Evolutionary conservation across 306 rosid genomes (phyloP).

Genomic region (Spatholobus suberectus): DNA sequence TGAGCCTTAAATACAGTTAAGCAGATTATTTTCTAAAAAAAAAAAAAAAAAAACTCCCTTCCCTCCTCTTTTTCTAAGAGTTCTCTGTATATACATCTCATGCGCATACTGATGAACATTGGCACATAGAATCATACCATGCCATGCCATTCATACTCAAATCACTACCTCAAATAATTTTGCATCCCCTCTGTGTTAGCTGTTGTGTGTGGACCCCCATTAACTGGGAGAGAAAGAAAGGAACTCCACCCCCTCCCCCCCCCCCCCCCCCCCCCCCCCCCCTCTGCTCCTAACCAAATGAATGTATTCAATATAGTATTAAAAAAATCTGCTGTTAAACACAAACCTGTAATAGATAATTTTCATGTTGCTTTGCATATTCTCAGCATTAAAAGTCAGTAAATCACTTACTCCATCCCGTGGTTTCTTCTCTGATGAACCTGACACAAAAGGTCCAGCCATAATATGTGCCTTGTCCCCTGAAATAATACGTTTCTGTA

Average conservation of each 20-base stretch:
- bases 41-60: too few species aligned
- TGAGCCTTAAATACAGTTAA: too few species aligned
- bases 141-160: too few species aligned
- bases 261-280: background rate
- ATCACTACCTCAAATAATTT: background rate
- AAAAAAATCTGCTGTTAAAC: background rate
- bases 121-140: too few species aligned
- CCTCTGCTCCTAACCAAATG: background rate
- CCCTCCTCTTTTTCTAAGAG: too few species aligned
- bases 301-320: background rate
- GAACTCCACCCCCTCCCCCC: too few species aligned
- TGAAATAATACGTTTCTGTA: too few species aligned
- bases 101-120: too few species aligned
- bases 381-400: constrained; percentile 68
- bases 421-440: constrained; percentile 59
- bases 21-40: too few species aligned
- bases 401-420: constrained; percentile 49
- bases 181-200: background rate
- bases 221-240: too few species aligned
- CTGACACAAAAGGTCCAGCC: constrained; percentile 55
- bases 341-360: constrained; percentile 74
- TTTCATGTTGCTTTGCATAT: constrained; percentile 76
- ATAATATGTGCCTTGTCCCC: constrained; percentile 42
- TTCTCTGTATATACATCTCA: too few species aligned
- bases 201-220: background rate